Evolutionary conservation across 2,329 filamentous ascomycete genomes (phyloP).

Genomic region (Plectosphaerella sp.): DNA sequence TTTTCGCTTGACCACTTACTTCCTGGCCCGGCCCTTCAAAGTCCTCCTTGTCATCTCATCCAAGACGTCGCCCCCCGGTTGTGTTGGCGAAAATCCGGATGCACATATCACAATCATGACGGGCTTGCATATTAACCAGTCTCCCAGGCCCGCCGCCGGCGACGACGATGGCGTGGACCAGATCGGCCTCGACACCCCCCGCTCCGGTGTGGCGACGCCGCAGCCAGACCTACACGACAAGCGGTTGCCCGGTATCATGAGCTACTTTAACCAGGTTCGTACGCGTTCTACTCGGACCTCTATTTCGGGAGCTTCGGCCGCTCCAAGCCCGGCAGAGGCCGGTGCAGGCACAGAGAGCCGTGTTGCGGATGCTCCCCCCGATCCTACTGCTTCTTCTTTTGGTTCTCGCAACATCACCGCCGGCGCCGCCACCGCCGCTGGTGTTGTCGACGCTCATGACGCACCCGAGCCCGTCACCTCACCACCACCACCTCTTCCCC

Average conservation of each 20-base stretch:
- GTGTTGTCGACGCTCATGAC: no score
- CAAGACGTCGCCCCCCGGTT: slow-evolving; percentile 12
- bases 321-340: slow-evolving; percentile 26
- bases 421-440: no score
- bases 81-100: slow-evolving; percentile 27
- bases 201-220: slow-evolving; percentile 88
- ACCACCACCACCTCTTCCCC: no score
- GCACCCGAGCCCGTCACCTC: no score
- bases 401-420: not conserved
- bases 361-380: slow-evolving; percentile 3
- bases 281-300: slow-evolving; percentile 51
- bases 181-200: slow-evolving; percentile 80
- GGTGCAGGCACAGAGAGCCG: slow-evolving; percentile 18
- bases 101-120: slow-evolving; percentile 5
- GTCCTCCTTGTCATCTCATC: slow-evolving; percentile 9
- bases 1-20: not conserved
- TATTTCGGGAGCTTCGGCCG: slow-evolving; percentile 12
- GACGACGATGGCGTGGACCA: slow-evolving; percentile 73
- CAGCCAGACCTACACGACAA: slow-evolving; percentile 93
- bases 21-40: not conserved
- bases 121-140: slow-evolving; percentile 39
- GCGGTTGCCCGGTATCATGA: slow-evolving; percentile 91
- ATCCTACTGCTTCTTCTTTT: not conserved
- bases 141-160: slow-evolving; percentile 46
- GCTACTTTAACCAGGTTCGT: slow-evolving; percentile 99